These are phyloP conservation scores for Diaporthe helianthi DNA, from an alignment of 2,329 filamentous ascomycete genomes.

Conservation along the genomic window DNA sequence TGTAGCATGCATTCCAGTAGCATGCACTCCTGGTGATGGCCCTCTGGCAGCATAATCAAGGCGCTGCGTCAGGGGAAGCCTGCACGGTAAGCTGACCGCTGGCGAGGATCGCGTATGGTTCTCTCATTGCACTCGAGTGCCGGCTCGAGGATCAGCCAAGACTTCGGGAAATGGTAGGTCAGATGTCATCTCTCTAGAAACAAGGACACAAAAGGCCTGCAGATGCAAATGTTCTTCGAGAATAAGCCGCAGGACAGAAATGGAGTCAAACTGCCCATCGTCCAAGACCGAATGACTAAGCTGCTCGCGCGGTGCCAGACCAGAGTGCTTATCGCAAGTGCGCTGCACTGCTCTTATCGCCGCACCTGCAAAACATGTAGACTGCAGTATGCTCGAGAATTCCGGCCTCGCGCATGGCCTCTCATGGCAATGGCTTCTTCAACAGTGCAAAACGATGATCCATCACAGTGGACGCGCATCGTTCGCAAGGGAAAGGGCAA, in stretches of 20 bases:
- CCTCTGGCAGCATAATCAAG: neutral
- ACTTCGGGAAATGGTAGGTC: neutral
- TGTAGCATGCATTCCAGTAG: neutral
- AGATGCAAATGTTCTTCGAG: neutral
- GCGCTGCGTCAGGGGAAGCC: neutral
- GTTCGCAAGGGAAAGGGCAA: conserved; percentile 31
- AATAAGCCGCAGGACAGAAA: neutral
- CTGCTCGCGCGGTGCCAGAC: neutral
- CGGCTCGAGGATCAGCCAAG: neutral
- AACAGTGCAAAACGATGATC: neutral
- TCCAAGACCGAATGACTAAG: neutral
- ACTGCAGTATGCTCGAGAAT: conserved; percentile 8
- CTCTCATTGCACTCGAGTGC: neutral
- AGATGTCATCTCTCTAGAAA: neutral
- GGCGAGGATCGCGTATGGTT: neutral
- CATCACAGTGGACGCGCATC: conserved; percentile 31
- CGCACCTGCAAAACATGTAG: neutral
- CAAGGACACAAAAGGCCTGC: neutral
- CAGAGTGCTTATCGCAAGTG: conserved; percentile 23
- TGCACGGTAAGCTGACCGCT: conserved; percentile 9
- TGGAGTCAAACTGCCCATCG: neutral
- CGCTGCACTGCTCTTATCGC: conserved; percentile 20
- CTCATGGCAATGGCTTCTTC: neutral
- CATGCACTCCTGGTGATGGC: neutral
- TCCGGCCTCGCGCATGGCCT: neutral